Evolutionary conservation across 805 yeast species (phyloP).

Genomic region (Metschnikowia borealis): DNA sequence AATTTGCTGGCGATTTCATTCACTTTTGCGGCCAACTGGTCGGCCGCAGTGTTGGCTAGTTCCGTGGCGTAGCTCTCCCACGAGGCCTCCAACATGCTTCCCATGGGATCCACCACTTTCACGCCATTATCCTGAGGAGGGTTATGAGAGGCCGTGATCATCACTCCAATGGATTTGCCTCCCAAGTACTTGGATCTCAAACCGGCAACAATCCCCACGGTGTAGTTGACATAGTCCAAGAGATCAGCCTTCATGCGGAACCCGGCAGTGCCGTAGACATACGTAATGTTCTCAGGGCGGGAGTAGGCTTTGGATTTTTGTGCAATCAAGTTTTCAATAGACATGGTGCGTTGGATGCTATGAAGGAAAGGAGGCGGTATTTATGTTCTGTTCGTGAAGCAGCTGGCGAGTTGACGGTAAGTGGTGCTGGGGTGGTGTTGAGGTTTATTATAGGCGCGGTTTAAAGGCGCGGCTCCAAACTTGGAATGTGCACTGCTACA

Average conservation of each 20-base stretch:
- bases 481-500: neutral
- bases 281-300: constrained; percentile 40
- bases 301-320: constrained; percentile 27
- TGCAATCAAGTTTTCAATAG: constrained; percentile 7
- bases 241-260: constrained; percentile 71
- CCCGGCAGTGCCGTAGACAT: constrained; percentile 95
- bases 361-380: neutral
- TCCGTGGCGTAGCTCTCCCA: constrained; percentile 86
- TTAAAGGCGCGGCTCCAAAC: neutral
- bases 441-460: neutral
- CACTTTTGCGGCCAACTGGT: constrained; percentile 41
- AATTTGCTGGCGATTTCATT: constrained; percentile 34
- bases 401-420: neutral
- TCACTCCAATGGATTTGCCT: constrained; percentile 81
- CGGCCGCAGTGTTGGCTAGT: constrained; percentile 65
- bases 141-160: constrained; percentile 95
- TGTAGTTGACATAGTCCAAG: constrained; percentile 75
- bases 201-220: constrained; percentile 79
- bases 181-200: constrained; percentile 69
- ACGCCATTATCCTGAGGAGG: constrained; percentile 69
- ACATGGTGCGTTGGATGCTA: constrained; percentile 1
- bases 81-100: constrained; percentile 76
- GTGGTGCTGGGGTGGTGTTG: neutral
- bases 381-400: neutral
- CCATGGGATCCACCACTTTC: constrained; percentile 88